A percentile compares a stretch with the other conserved stretches of the same genome.
Evolutionary conservation across 257 asterid species (phyloP).

Genomic region (Cordia subcordata): DNA sequence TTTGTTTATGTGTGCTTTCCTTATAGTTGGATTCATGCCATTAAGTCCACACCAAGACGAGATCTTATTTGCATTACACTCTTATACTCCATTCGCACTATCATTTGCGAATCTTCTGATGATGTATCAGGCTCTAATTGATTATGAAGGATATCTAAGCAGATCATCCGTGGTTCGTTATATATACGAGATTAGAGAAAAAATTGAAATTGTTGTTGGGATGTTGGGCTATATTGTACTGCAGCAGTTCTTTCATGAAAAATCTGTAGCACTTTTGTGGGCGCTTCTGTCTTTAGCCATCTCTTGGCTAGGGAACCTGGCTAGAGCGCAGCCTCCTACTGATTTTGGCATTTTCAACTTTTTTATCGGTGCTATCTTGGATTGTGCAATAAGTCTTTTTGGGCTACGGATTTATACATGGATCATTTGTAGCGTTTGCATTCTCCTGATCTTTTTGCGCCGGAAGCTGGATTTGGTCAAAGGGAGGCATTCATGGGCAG

Average conservation of each 20-base stretch:
- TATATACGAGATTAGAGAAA: conserved; percentile 2
- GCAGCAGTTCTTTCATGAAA: conserved; percentile 10
- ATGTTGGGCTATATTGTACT: conserved; percentile 7
- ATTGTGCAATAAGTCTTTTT: not conserved
- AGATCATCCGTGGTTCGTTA: too few species aligned
- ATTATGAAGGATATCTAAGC: too few species aligned
- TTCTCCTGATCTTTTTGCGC: not conserved
- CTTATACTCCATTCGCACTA: too few species aligned
- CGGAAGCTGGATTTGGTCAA: not conserved
- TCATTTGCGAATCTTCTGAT: too few species aligned
- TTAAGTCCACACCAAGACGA: too few species aligned
- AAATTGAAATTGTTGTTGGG: conserved; percentile 7
- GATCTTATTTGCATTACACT: too few species aligned
- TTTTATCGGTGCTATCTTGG: not conserved
- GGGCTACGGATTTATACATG: not conserved
- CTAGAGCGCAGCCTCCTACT: not conserved
- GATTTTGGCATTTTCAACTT: not conserved
- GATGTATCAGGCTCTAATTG: too few species aligned
- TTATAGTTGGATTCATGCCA: too few species aligned
- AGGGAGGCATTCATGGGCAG: not conserved
- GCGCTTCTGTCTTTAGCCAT: conserved; percentile 12
- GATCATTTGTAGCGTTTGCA: not conserved
- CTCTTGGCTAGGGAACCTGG: not conserved
- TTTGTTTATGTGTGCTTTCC: too few species aligned
- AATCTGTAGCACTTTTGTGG: not conserved